Evolutionary conservation across 805 yeast genomes (phyloP).

Genomic region (Clavispora phyllophila): DNA sequence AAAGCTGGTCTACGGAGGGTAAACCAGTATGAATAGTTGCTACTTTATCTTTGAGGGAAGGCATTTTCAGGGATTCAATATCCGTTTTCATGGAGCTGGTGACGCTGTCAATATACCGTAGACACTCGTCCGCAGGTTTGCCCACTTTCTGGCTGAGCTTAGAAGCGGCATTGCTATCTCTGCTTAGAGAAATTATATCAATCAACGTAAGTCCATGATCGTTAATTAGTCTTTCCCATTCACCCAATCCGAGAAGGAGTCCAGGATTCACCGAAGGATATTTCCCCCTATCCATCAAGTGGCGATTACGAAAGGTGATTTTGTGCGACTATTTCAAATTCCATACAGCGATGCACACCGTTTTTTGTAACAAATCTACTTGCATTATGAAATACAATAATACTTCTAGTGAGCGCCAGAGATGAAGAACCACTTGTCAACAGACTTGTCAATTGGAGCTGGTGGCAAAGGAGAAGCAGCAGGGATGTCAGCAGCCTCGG

Average conservation of each 20-base stretch:
- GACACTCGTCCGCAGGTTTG: neutral
- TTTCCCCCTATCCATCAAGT: neutral
- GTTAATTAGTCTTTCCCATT: neutral
- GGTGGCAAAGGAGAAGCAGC: slow-evolving; percentile 68
- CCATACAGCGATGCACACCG: neutral
- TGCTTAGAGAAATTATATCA: slow-evolving; percentile 1
- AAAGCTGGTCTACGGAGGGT: slow-evolving; percentile 4
- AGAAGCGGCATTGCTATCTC: slow-evolving; percentile 7
- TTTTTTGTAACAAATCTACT: neutral
- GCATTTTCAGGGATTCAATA: neutral
- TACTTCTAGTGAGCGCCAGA: slow-evolving; percentile 58
- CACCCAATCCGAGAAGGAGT: neutral
- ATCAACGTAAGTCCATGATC: slow-evolving; percentile 1
- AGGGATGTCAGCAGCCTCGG: slow-evolving; percentile 51
- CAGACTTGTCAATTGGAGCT: slow-evolving; percentile 92
- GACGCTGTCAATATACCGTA: neutral
- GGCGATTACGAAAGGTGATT: neutral
- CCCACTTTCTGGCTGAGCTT: neutral
- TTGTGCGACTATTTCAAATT: neutral
- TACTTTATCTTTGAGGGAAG: neutral
- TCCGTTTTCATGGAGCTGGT: neutral
- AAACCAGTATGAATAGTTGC: slow-evolving; percentile 7
- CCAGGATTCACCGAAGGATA: neutral
- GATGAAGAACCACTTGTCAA: slow-evolving; percentile 98
- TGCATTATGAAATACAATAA: neutral